Percentiles rank a stretch among this genome's conserved stretches.
Evolutionary conservation across 768 basidiomycete genomes (phyloP).

Genomic region (Pulveroboletus sp.): DNA sequence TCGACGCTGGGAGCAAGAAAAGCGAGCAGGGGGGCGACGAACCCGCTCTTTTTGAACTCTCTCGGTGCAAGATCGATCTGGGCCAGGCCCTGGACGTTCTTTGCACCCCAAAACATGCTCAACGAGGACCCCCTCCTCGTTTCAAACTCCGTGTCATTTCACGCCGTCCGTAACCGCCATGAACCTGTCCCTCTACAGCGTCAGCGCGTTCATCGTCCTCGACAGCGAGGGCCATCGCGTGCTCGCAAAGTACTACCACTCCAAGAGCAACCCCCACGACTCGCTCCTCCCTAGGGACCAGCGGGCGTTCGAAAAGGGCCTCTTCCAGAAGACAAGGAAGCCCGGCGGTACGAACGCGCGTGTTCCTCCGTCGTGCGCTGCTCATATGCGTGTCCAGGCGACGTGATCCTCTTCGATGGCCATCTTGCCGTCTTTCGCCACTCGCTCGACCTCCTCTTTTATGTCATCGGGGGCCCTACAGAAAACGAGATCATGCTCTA

Average conservation of each 20-base stretch:
- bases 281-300: constrained; percentile 73
- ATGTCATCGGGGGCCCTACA: constrained; percentile 78
- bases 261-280: constrained; percentile 47
- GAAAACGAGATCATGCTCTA: constrained; percentile 98
- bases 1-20: constrained; percentile 45
- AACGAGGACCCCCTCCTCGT: constrained; percentile 1
- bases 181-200: constrained; percentile 87
- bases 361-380: neutral
- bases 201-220: constrained; percentile 84
- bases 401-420: constrained; percentile 87
- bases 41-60: constrained; percentile 16
- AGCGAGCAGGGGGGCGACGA: constrained; percentile 26
- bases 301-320: constrained; percentile 89
- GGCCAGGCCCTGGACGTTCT: neutral
- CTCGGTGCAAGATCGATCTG: constrained; percentile 10
- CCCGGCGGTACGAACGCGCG: constrained; percentile 66
- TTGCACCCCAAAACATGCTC: constrained; percentile 15
- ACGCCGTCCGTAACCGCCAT: constrained; percentile 6
- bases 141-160: constrained; percentile 21
- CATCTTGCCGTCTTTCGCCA: constrained; percentile 93
- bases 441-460: constrained; percentile 92
- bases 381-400: constrained; percentile 47
- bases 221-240: constrained; percentile 96
- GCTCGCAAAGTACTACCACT: constrained; percentile 90
- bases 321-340: constrained; percentile 95